phyloP scores from a whole-genome alignment of 2,329 filamentous ascomycete species.

The Sporothrix globosa region DNA sequence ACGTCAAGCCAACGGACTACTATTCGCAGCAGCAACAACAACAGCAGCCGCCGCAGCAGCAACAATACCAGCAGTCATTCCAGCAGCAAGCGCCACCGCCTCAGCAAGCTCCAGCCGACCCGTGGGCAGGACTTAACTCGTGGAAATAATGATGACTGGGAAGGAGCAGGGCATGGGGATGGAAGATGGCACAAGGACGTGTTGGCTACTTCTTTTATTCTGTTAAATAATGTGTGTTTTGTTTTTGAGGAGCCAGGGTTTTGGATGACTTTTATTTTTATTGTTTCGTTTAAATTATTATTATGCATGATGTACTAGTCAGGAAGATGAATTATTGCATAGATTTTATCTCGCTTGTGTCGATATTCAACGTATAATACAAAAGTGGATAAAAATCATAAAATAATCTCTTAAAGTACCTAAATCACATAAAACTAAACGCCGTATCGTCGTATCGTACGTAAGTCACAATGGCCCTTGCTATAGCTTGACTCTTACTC shows the following conservation, averaged over 20 bases:
- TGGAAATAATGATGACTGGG: conserved; percentile 49
- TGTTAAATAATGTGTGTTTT: neutral
- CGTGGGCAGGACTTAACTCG: conserved; percentile 57
- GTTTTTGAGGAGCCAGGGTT: neutral
- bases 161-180: neutral
- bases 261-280: neutral
- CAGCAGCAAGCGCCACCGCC: conserved; percentile 47
- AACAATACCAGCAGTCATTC: conserved; percentile 42
- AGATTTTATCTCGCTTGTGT: neutral
- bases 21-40: conserved; percentile 46
- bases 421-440: no score
- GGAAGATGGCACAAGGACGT: no score
- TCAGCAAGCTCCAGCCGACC: conserved; percentile 48
- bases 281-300: neutral
- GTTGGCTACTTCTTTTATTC: neutral
- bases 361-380: neutral
- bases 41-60: conserved; percentile 40
- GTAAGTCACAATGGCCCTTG: neutral
- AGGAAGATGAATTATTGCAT: conserved; percentile 13
- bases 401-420: neutral
- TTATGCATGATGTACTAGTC: conserved; percentile 15
- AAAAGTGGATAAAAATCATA: neutral
- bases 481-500: no score
- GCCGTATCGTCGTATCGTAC: no score
- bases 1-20: conserved; percentile 49